Base-by-base conservation (phyloP, 2,329 filamentous ascomycete species). In the Penicillium brasilianum region DNA sequence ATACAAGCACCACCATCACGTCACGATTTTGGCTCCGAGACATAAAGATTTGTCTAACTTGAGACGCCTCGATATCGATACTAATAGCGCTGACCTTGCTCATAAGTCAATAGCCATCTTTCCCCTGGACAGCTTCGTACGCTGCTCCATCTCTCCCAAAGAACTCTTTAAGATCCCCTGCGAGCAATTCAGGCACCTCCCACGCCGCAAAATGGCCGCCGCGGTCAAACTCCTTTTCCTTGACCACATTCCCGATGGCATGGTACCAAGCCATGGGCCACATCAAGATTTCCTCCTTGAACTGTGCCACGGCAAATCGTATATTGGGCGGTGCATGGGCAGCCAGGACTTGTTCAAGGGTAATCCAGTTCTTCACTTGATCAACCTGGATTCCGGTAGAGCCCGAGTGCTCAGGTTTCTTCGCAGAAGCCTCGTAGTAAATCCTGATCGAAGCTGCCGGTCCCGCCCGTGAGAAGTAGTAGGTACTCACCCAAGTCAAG, bases 401-500 rank as follows among this genome's bases (percentile, higher is more conserved):
- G 4, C 30, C 10, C 32, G 37, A 13, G 22, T 4, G 53, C 18
- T 55, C 49, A 4, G 57, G 51, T 34, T 63, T 66, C 14, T 58
- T 60, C 18, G 64, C 86, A 6, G 69, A 75, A 0, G 80, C 78
- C 74, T 93, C 90, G 68, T 92, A 92, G 76, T 94, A 94, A 52
- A 93, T 91, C 8, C 88, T 76, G 9, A 86, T 71, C 61, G 84
- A 87, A 0, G 90, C 89, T 1, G 87, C 87, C 0, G 90, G 87
- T 0, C 91, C 90, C 1, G 89, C 88, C 0, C 78, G 83, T 9
- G 85, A 88, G 76, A 92, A 92, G 71, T 84, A 87, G 73, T 93
- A 93, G 41, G 93, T 84, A 53, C 82, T 86, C 0, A 93, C 77
- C 91, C 90, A 94, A 0, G 87, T 91, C 28, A 91, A 77, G 9